Percentiles rank a stretch among this genome's conserved stretches.
phyloP scores from a whole-genome alignment of 768 basidiomycete species.

The Amanita polypyramis region DNA sequence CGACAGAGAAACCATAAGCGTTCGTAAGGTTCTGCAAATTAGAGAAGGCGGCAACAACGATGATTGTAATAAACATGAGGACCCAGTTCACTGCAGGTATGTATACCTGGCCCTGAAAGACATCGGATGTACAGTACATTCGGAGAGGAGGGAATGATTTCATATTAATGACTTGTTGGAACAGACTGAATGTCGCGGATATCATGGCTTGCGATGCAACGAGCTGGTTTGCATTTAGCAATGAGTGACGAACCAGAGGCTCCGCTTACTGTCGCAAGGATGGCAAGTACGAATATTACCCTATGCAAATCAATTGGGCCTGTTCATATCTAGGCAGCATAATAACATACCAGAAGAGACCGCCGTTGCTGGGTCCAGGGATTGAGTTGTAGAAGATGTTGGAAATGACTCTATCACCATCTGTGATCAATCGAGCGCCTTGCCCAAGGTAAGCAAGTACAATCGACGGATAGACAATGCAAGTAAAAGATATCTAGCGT shows the following conservation, averaged over 20 bases:
- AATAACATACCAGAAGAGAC: constrained; percentile 44
- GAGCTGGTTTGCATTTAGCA: constrained; percentile 22
- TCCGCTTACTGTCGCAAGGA: constrained; percentile 46
- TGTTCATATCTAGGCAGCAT: not conserved
- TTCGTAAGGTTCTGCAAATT: constrained; percentile 44
- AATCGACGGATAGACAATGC: constrained; percentile 48
- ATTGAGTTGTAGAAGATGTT: constrained; percentile 60
- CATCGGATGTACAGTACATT: constrained; percentile 51
- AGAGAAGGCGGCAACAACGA: constrained; percentile 48
- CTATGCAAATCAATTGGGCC: constrained; percentile 16
- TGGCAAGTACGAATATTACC: constrained; percentile 53
- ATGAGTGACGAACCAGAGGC: not conserved
- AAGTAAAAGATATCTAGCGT: constrained; percentile 36
- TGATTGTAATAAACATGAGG: constrained; percentile 41
- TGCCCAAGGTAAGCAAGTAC: constrained; percentile 63
- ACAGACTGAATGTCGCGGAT: constrained; percentile 50
- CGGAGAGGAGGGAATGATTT: constrained; percentile 47
- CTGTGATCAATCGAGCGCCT: constrained; percentile 47
- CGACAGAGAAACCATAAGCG: constrained; percentile 54
- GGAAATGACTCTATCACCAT: constrained; percentile 35
- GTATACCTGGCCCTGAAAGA: constrained; percentile 54
- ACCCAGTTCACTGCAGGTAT: constrained; percentile 54
- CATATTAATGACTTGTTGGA: constrained; percentile 57
- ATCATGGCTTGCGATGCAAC: constrained; percentile 63
- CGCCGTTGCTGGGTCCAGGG: constrained; percentile 42